Evolutionary conservation across 176 grass and related monocot genomes (phyloP).

Genomic region (Oryza longistaminata): DNA sequence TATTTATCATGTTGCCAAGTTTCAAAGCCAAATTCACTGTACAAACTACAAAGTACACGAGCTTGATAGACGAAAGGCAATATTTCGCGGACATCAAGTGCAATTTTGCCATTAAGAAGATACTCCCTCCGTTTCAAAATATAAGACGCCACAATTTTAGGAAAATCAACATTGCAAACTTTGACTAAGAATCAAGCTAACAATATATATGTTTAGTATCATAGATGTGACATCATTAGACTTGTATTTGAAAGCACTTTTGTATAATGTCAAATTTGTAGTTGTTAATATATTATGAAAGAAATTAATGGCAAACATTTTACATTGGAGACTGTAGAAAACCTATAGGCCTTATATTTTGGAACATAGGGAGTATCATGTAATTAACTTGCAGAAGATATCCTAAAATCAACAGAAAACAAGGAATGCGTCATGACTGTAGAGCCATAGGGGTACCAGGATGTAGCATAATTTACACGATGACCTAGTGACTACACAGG

Average conservation of each 20-base stretch:
- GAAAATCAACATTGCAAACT: no score
- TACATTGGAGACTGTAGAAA: no score
- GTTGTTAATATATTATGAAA: no score
- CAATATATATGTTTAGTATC: no score
- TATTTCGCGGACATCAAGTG: not conserved
- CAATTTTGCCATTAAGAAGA: not conserved
- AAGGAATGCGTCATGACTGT: not conserved
- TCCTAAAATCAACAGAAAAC: not conserved
- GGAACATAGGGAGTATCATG: not conserved
- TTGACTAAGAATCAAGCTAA: no score
- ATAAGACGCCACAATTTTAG: no score
- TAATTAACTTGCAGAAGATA: conserved; percentile 1
- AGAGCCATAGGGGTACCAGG: not conserved
- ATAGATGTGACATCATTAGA: no score
- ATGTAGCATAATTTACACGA: not conserved
- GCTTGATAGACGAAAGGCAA: not conserved
- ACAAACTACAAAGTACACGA: not conserved
- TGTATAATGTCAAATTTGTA: no score
- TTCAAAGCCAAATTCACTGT: not conserved
- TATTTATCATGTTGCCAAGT: not conserved
- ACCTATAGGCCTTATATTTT: no score
- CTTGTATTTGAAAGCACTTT: no score
- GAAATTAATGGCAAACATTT: no score
- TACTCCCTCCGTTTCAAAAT: not conserved
- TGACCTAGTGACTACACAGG: not conserved